These are phyloP conservation scores for Suillus clintonianus DNA, from an alignment of 768 basidiomycete genomes.

Conservation along the genomic window DNA sequence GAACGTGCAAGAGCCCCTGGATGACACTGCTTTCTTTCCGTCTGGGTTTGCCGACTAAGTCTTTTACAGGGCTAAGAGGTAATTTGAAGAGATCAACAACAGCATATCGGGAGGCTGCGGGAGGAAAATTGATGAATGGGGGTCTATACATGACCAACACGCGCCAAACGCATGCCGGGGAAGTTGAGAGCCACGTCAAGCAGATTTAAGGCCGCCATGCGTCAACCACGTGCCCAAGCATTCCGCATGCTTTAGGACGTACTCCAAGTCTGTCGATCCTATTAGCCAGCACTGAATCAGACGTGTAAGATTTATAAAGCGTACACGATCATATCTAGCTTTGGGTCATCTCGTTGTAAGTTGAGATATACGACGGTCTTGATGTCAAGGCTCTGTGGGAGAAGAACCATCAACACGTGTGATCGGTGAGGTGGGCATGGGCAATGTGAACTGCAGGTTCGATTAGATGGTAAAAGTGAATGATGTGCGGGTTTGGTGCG, in stretches of 20 bases:
- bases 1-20: neutral
- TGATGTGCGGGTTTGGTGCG: conserved; percentile 1
- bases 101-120: conserved; percentile 4
- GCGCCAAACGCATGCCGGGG: neutral
- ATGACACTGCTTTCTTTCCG: neutral
- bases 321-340: neutral
- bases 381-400: neutral
- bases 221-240: neutral
- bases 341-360: neutral
- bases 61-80: neutral
- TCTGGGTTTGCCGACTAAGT: neutral
- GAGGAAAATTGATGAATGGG: neutral
- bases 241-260: neutral
- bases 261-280: neutral
- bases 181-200: neutral
- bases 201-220: neutral
- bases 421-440: conserved; percentile 1
- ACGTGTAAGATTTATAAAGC: neutral
- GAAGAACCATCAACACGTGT: conserved; percentile 3
- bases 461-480: conserved; percentile 1
- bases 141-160: neutral
- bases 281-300: neutral
- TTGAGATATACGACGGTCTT: neutral
- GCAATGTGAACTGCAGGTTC: neutral
- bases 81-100: conserved; percentile 2